These are phyloP conservation scores for Boechera retrofracta DNA, from an alignment of 345 rosid species.

Conservation along the genomic window DNA sequence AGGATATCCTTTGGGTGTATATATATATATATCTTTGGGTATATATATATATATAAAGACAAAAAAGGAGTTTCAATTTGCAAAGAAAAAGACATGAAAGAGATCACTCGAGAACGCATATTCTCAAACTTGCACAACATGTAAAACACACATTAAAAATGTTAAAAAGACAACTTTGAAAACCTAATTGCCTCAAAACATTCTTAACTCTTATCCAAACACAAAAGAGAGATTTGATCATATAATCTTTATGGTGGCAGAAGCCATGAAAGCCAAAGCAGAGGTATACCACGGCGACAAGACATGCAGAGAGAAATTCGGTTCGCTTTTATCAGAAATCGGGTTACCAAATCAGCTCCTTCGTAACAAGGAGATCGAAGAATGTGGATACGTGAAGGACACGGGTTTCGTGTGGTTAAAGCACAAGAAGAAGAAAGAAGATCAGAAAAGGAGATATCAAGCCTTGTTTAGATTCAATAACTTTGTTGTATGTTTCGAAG, in stretches of 20 bases:
- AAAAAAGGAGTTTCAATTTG: conserved; percentile 35
- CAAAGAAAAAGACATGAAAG: conserved; percentile 34
- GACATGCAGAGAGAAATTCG: conserved; percentile 61
- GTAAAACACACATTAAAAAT: conserved; percentile 10
- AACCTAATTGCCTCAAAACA: conserved; percentile 15
- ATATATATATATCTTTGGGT: not conserved
- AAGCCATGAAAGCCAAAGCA: conserved; percentile 63
- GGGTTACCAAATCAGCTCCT: conserved; percentile 71
- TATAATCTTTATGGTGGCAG: conserved; percentile 46
- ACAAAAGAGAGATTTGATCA: conserved; percentile 20
- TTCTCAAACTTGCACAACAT: conserved; percentile 29
- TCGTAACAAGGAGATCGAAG: conserved; percentile 64
- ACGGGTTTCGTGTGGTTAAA: conserved; percentile 83
- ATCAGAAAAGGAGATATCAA: conserved; percentile 5
- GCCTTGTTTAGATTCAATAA: conserved; percentile 50
- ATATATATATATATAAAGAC: not conserved
- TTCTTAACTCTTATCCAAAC: conserved; percentile 21
- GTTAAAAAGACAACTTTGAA: conserved; percentile 7
- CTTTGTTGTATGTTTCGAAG: conserved; percentile 56
- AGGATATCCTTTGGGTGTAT: conserved; percentile 27
- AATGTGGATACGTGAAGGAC: conserved; percentile 72
- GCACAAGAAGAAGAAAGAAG: conserved; percentile 50
- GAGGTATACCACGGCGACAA: conserved; percentile 73
- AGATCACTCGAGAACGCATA: conserved; percentile 39
- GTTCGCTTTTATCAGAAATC: conserved; percentile 51